These are phyloP conservation scores for Domatiomyces catenatus DNA, from an alignment of 2,329 filamentous ascomycete genomes.

Conservation along the genomic window DNA sequence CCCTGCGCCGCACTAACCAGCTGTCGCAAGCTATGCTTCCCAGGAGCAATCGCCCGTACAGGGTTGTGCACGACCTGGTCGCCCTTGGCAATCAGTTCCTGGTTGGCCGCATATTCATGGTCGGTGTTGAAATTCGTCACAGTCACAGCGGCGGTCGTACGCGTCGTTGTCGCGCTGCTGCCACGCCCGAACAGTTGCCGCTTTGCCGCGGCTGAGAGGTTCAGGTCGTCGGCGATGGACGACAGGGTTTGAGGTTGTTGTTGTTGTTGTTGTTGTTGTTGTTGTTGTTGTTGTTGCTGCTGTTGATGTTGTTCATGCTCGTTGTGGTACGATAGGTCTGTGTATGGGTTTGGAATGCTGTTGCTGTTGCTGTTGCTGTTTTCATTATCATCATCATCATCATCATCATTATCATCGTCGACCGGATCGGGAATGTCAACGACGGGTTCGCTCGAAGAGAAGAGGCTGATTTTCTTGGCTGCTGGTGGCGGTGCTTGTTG, in stretches of 20 bases:
- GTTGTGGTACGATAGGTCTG: background rate
- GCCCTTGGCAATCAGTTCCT: conserved; percentile 49
- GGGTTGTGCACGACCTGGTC: conserved; percentile 62
- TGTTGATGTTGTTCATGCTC: conserved; percentile 4
- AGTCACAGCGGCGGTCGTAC: conserved; percentile 34
- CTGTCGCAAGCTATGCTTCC: conserved; percentile 80
- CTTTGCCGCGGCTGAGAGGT: conserved; percentile 59
- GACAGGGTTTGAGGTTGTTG: conserved; percentile 42
- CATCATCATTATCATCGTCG: background rate
- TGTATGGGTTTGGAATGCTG: conserved; percentile 14
- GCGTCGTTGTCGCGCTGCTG: conserved; percentile 21
- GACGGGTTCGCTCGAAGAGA: conserved; percentile 19
- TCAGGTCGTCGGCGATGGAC: conserved; percentile 59
- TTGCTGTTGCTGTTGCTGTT: conserved; percentile 24
- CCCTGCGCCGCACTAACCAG: conserved; percentile 67
- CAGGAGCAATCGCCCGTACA: conserved; percentile 64
- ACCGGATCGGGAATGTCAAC: background rate
- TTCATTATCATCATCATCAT: background rate
- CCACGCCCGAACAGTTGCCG: conserved; percentile 72
- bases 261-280: conserved; percentile 4
- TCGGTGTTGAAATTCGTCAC: conserved; percentile 83
- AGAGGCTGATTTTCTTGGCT: conserved; percentile 32
- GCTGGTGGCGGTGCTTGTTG: conserved; percentile 15
- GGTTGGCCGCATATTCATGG: conserved; percentile 71
- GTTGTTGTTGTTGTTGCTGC: conserved; percentile 7